These are phyloP conservation scores for Sporisorium iseilematis-ciliati DNA, from an alignment of 1,284 basidiomycete genomes.

Conservation along the genomic window DNA sequence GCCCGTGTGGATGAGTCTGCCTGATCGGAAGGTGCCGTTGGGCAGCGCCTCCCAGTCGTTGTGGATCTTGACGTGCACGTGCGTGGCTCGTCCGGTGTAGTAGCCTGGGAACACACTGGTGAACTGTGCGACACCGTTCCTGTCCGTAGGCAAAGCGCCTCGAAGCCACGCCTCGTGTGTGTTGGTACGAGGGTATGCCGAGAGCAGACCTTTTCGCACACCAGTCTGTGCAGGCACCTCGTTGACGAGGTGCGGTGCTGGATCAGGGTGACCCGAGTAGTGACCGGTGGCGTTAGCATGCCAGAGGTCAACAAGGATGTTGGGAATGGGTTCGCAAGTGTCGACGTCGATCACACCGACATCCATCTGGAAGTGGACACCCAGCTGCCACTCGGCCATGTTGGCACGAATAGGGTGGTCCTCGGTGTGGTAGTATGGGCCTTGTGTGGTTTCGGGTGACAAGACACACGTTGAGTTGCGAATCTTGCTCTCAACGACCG, in stretches of 20 bases:
- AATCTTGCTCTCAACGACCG: constrained; percentile 63
- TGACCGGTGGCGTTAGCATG: constrained; percentile 69
- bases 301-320: constrained; percentile 82
- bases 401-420: constrained; percentile 73
- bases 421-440: constrained; percentile 72
- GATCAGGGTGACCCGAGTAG: constrained; percentile 73
- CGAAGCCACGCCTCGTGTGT: constrained; percentile 74
- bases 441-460: constrained; percentile 71
- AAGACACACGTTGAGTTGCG: constrained; percentile 70
- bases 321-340: constrained; percentile 78
- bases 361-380: constrained; percentile 74
- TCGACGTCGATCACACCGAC: constrained; percentile 81
- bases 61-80: constrained; percentile 71
- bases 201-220: constrained; percentile 69
- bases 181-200: constrained; percentile 70
- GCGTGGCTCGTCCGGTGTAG: constrained; percentile 72
- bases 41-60: constrained; percentile 70
- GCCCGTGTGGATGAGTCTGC: constrained; percentile 73
- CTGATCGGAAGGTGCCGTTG: constrained; percentile 72
- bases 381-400: constrained; percentile 74
- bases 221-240: constrained; percentile 69
- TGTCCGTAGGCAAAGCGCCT: constrained; percentile 78
- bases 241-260: constrained; percentile 68
- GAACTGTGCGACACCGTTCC: constrained; percentile 78
- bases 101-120: constrained; percentile 79